These are phyloP conservation scores for Xylariaceae sp. DNA, from an alignment of 2,329 filamentous ascomycete species.

Conservation along the genomic window DNA sequence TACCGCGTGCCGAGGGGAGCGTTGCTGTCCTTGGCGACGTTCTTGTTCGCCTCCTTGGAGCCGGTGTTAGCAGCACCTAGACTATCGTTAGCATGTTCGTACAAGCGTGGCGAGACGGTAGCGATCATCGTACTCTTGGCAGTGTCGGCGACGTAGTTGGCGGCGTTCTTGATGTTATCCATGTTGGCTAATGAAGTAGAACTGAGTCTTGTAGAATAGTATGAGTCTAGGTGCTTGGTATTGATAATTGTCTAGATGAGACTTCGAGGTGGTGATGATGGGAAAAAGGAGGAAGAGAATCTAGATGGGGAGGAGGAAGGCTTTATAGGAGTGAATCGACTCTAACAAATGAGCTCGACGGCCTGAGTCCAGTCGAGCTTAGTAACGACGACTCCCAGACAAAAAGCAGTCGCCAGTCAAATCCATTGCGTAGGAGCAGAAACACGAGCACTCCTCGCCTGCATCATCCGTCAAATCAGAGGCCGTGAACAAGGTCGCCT, in stretches of 20 bases:
- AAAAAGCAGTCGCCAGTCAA: not conserved
- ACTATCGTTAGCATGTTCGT: constrained; percentile 4
- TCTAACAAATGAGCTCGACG: not conserved
- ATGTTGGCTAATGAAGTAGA: constrained; percentile 35
- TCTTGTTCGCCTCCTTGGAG: constrained; percentile 67
- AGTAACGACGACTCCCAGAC: not conserved
- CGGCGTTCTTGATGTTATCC: constrained; percentile 55
- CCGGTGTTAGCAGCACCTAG: constrained; percentile 42
- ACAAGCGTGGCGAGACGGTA: not conserved
- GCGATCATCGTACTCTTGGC: constrained; percentile 44
- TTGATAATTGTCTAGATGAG: constrained; percentile 10
- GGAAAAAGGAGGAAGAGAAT: not conserved
- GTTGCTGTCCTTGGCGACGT: constrained; percentile 58
- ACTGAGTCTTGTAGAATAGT: constrained; percentile 6
- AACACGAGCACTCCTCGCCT: not conserved
- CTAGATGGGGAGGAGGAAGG: constrained; percentile 6
- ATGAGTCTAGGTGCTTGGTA: constrained; percentile 8
- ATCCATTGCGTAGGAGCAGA: not conserved
- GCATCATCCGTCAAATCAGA: not conserved
- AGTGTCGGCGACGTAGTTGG: constrained; percentile 64
- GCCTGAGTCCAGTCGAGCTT: not conserved
- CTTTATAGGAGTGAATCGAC: constrained; percentile 2
- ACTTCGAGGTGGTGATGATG: not conserved
- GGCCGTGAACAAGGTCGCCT: not conserved
- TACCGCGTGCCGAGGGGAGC: constrained; percentile 50